Evolutionary conservation across 441 rosid species (phyloP), one percentile per base, ranked within the genome.

Genomic region (Corymbia calophylla): DNA sequence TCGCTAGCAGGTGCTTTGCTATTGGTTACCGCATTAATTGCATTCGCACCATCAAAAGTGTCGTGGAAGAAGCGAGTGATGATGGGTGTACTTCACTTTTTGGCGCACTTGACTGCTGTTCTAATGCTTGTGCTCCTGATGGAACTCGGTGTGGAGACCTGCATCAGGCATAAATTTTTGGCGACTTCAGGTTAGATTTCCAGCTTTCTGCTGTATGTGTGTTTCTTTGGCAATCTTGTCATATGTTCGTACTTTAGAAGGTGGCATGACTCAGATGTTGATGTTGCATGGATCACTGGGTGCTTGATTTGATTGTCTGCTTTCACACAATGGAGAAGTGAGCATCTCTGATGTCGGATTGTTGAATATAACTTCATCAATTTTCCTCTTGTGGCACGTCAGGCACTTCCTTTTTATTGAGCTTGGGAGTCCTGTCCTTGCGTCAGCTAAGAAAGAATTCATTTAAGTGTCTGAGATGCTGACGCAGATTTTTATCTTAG

Each of bases 1-100:
- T 98, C 99, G 88, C 94, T 97, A 91, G 89, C 93, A 29, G 99
- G 99, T 90, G 95, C 93, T 89, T 25, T 95, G 90, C 32, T 95
- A 86, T 92, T 98, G 92, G 95, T 97, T 60, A 60, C 27, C 27
- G 66, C 66, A 60, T 60, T 27, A 89, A 92, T 96, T 81, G 88
- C 94, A 86, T 98, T 98, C 91, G 97, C 97, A 87, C 99, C 99
- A 87, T 99, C 99, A 56, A 97, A 98, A 93, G 90, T 94, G 90
- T 95, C 99, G 53, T 91, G 95, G 90, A 98, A 96, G 96, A 98
- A 94, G 91, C 95, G 94, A 87, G 94, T 91, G 55, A 15, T 96
- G 32, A 95, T 98, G 80, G 99, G 99, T 91, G 91, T 96, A 89
- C 97, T 98, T 90, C 99, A 98, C 93, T 98, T 96, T 90, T 92